phyloP scores from a whole-genome alignment of 352 stramenopile genomes.

The Phytopythium cucurbitacearum region DNA sequence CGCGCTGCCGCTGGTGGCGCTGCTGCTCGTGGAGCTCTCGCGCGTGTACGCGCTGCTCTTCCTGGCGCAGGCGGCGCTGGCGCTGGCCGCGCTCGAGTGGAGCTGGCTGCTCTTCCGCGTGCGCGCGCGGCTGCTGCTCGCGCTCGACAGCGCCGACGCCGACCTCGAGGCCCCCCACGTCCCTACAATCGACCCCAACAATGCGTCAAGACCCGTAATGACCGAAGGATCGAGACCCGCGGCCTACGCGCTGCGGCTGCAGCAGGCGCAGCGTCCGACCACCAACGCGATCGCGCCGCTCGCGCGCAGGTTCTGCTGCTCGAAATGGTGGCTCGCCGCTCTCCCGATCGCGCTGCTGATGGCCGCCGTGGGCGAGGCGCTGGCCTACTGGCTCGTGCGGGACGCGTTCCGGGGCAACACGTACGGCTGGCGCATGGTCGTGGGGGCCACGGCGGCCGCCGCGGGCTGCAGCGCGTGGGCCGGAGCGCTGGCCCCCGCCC shows the following conservation, averaged over 20 bases:
- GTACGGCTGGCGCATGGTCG: slow-evolving; percentile 28
- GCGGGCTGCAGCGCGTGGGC: slow-evolving; percentile 26
- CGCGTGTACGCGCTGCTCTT: slow-evolving; percentile 38
- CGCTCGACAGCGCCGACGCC: slow-evolving; percentile 8
- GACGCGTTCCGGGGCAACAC: slow-evolving; percentile 17
- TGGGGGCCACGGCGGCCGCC: slow-evolving; percentile 21
- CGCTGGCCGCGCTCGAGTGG: slow-evolving; percentile 39
- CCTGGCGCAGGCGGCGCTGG: slow-evolving; percentile 30
- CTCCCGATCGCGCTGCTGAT: slow-evolving; percentile 18
- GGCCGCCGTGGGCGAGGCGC: slow-evolving; percentile 10
- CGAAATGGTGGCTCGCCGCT: slow-evolving; percentile 24
- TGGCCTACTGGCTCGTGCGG: slow-evolving; percentile 22
- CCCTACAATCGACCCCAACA: not conserved
- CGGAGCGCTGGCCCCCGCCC: slow-evolving; percentile 30
- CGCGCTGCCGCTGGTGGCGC: slow-evolving; percentile 20
- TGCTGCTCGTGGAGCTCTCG: slow-evolving; percentile 32
- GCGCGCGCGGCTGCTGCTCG: slow-evolving; percentile 33
- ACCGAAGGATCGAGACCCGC: slow-evolving; percentile 11
- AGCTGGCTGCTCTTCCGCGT: slow-evolving; percentile 47
- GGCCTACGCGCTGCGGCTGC: slow-evolving; percentile 16
- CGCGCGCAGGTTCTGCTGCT: slow-evolving; percentile 18
- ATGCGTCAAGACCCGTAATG: slow-evolving; percentile 5
- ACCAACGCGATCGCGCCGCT: slow-evolving; percentile 24
- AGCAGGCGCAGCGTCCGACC: slow-evolving; percentile 18
- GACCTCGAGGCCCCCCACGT: not conserved